These are phyloP conservation scores for Emergomyces pasteurianus DNA, from an alignment of 2,329 filamentous ascomycete genomes.

Conservation along the genomic window DNA sequence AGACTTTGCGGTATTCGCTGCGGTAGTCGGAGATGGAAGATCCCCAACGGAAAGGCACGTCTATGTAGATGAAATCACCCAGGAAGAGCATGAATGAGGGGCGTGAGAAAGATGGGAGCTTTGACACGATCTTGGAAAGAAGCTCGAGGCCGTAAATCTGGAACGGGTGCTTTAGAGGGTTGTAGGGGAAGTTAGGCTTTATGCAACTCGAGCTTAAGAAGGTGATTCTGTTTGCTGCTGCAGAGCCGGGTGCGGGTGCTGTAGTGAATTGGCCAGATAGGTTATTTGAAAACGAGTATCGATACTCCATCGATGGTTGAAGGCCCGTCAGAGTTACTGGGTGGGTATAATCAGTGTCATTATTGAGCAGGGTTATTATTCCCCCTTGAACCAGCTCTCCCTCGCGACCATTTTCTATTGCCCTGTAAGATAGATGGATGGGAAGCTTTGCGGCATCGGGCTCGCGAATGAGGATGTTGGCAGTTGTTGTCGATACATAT, in stretches of 20 bases:
- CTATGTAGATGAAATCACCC: conserved; percentile 42
- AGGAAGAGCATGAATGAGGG: conserved; percentile 50
- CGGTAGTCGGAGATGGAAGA: conserved; percentile 64
- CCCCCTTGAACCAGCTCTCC: conserved; percentile 54
- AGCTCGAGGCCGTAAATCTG: conserved; percentile 68
- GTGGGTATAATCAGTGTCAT: conserved; percentile 73
- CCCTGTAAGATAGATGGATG: conserved; percentile 53
- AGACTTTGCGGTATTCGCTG: conserved; percentile 88
- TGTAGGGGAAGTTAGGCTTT: conserved; percentile 83
- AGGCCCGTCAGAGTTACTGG: conserved; percentile 56
- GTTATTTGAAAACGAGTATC: conserved; percentile 79
- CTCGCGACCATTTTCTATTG: conserved; percentile 18
- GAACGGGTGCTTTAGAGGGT: conserved; percentile 67
- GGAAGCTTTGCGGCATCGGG: conserved; percentile 65
- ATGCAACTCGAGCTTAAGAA: conserved; percentile 92
- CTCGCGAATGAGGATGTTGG: conserved; percentile 74
- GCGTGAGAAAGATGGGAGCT: conserved; percentile 45
- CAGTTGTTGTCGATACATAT: conserved; percentile 69
- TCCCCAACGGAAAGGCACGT: conserved; percentile 74
- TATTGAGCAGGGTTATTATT: conserved; percentile 51
- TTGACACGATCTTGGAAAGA: conserved; percentile 59
- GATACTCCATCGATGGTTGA: conserved; percentile 60
- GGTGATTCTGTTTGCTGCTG: conserved; percentile 60
- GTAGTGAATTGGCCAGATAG: conserved; percentile 71
- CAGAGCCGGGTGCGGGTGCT: conserved; percentile 56